phyloP scores from a whole-genome alignment of 257 asterid species.

The Plantago ovata region DNA sequence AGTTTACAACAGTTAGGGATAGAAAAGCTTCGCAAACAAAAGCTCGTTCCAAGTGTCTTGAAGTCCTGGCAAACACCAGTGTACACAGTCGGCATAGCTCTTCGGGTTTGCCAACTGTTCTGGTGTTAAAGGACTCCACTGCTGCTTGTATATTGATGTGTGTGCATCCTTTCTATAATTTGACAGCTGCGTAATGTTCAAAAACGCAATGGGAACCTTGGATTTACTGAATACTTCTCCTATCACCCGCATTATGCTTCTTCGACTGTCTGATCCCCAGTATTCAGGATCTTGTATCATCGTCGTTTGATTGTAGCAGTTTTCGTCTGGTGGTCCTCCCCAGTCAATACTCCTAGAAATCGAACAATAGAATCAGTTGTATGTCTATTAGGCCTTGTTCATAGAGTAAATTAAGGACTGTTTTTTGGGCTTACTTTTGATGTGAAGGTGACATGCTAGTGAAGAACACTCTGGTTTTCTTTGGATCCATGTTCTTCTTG shows the following conservation, averaged over 20 bases:
- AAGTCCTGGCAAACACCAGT: slow-evolving; percentile 73
- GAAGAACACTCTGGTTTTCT: slow-evolving; percentile 52
- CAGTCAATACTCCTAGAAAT: slow-evolving; percentile 46
- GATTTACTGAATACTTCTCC: slow-evolving; percentile 33
- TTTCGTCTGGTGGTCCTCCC: slow-evolving; percentile 51
- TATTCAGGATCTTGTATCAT: slow-evolving; percentile 37
- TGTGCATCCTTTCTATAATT: slow-evolving; percentile 66
- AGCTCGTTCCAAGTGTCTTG: slow-evolving; percentile 75
- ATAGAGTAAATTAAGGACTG: neutral
- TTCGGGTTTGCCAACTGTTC: slow-evolving; percentile 48
- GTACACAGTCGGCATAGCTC: slow-evolving; percentile 61
- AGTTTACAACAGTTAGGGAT: slow-evolving; percentile 25
- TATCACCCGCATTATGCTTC: slow-evolving; percentile 42
- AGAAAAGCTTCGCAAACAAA: slow-evolving; percentile 45
- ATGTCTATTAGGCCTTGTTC: neutral
- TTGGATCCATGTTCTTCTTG: slow-evolving; percentile 45
- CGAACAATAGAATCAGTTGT: neutral
- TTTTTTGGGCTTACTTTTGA: slow-evolving; percentile 35
- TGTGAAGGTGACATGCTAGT: slow-evolving; percentile 75
- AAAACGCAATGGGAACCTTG: slow-evolving; percentile 38
- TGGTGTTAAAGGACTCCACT: slow-evolving; percentile 42
- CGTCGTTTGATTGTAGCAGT: slow-evolving; percentile 55
- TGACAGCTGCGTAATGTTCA: slow-evolving; percentile 65
- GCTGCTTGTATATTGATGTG: slow-evolving; percentile 62
- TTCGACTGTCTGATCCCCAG: slow-evolving; percentile 47